These are phyloP conservation scores for Colletotrichum sp. DNA, from an alignment of 2,329 filamentous ascomycete genomes.

Conservation along the genomic window DNA sequence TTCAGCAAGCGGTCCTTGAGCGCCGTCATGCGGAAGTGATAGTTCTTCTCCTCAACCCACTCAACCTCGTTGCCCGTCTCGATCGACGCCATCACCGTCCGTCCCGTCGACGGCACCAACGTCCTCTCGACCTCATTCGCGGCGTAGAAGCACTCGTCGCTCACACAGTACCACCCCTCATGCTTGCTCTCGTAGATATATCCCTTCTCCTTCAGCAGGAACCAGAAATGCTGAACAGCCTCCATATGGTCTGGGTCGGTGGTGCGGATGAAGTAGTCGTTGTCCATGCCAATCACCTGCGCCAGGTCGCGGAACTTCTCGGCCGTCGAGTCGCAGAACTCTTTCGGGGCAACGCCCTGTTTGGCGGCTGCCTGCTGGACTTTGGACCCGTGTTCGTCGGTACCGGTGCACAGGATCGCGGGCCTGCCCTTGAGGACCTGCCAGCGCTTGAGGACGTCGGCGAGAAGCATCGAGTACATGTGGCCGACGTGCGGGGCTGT, in stretches of 20 bases:
- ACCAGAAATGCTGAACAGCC: conserved; percentile 90
- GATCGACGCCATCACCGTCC: conserved; percentile 79
- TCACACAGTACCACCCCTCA: conserved; percentile 95
- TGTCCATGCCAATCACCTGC: conserved; percentile 68
- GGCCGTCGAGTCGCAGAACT: conserved; percentile 88
- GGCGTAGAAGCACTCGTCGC: conserved; percentile 96
- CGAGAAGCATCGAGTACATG: conserved; percentile 89
- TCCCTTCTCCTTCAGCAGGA: conserved; percentile 74
- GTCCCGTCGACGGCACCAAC: conserved; percentile 80
- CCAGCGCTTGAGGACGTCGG: conserved; percentile 94
- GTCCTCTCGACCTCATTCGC: conserved; percentile 74
- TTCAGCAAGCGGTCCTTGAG: conserved; percentile 79
- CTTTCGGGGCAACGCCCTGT: conserved; percentile 73
- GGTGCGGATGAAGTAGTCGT: conserved; percentile 92
- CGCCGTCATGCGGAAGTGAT: conserved; percentile 89
- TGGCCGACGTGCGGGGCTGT: conserved; percentile 92
- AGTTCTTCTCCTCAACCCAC: conserved; percentile 92
- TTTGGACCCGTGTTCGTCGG: conserved; percentile 98
- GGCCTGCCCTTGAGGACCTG: conserved; percentile 74
- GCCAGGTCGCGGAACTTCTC: conserved; percentile 81
- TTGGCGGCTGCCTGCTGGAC: conserved; percentile 84
- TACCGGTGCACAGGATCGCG: conserved; percentile 85
- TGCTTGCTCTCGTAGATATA: conserved; percentile 87
- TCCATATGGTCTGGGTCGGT: conserved; percentile 83
- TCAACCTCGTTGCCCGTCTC: conserved; percentile 95